Evolutionary conservation across 2,329 filamentous ascomycete species (phyloP).

Genomic region (Pestalotiopsis sp.): DNA sequence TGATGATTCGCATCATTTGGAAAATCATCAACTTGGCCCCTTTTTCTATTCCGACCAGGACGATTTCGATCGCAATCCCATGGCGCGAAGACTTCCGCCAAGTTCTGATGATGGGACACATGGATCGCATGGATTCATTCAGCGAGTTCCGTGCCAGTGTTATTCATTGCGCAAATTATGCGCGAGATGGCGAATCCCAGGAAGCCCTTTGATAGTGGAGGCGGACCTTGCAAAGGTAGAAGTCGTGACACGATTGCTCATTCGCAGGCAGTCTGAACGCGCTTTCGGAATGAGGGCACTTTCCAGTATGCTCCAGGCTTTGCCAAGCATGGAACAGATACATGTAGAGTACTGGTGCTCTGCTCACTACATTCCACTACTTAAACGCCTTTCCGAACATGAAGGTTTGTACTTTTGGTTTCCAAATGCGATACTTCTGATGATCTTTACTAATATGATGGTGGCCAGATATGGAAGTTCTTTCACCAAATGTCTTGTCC

Average conservation of each 20-base stretch:
- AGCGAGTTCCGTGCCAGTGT: not conserved
- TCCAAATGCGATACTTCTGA: not conserved
- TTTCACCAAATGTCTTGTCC: not conserved
- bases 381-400: not conserved
- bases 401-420: not conserved
- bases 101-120: not conserved
- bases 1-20: not conserved
- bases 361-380: not conserved
- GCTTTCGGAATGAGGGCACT: not conserved
- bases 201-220: not conserved
- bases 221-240: not conserved
- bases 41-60: conserved; percentile 6
- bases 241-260: not conserved
- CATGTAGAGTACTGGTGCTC: not conserved
- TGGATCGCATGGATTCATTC: not conserved
- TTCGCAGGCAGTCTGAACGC: not conserved
- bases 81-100: not conserved
- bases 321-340: not conserved
- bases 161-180: not conserved
- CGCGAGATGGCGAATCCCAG: not conserved
- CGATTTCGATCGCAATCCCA: not conserved
- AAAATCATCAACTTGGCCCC: not conserved
- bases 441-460: not conserved
- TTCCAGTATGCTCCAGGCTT: not conserved
- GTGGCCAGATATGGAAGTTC: not conserved